These are phyloP conservation scores for Inonotus hispidus DNA, from an alignment of 1,284 basidiomycete genomes.

Conservation along the genomic window DNA sequence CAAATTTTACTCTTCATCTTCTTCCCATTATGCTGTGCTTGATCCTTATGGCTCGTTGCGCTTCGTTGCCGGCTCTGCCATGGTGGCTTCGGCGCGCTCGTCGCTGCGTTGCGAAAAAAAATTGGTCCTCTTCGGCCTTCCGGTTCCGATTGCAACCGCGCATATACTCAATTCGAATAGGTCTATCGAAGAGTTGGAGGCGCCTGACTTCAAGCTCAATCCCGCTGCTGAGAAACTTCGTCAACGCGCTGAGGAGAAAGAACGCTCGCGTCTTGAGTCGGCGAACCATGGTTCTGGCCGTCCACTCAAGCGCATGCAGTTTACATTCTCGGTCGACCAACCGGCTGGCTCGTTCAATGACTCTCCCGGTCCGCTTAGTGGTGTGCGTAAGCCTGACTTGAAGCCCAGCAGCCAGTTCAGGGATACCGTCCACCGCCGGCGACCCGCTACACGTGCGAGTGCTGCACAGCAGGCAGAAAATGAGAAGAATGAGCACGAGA, in stretches of 20 bases:
- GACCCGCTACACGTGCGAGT: constrained; percentile 33
- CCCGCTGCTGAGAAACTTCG: constrained; percentile 69
- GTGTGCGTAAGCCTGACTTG: constrained; percentile 59
- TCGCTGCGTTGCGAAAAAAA: constrained; percentile 14
- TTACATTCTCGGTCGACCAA: constrained; percentile 76
- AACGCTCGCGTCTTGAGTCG: constrained; percentile 65
- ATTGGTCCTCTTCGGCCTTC: neutral
- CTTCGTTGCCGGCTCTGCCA: neutral
- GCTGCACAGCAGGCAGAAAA: constrained; percentile 17
- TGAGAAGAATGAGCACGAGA: neutral
- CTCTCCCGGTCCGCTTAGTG: constrained; percentile 35
- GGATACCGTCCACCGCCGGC: constrained; percentile 39
- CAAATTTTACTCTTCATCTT: neutral
- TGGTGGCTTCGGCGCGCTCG: neutral
- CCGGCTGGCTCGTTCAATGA: constrained; percentile 34
- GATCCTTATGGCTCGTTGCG: neutral
- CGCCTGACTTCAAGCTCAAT: constrained; percentile 71
- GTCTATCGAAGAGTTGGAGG: constrained; percentile 74
- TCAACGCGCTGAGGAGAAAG: constrained; percentile 72
- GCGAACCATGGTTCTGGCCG: constrained; percentile 52
- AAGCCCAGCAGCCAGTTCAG: constrained; percentile 64
- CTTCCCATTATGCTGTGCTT: neutral
- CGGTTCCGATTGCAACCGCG: neutral
- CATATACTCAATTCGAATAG: constrained; percentile 31
- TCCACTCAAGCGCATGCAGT: constrained; percentile 77